Evolutionary conservation across 2,329 filamentous ascomycete species (phyloP), one percentile per base, ranked within the genome.

Genomic region (Claviceps sp.): DNA sequence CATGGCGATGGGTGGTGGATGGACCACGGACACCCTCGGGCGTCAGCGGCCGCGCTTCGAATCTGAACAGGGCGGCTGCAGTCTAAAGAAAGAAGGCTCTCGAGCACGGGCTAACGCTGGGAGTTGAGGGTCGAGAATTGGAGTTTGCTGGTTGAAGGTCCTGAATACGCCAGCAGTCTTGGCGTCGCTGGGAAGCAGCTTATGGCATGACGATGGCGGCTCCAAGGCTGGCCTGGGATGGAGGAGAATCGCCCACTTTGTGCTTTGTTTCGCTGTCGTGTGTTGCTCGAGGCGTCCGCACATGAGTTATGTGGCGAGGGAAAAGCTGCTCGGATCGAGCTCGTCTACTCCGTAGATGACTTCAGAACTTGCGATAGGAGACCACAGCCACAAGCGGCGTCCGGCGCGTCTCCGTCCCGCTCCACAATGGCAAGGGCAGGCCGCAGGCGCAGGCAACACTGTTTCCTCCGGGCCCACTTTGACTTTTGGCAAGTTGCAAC

Each of bases 191-290:
- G 46, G n/a, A 37, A 50, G 41, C 43, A 45, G 37, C 38, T 30
- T 46, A 45, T 49, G 41, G 34, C 47, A 46, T 49, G 41, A 41
- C 51, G 51, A 45, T 50, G 47, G 26, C 17, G 16, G 48, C 40
- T 50, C 40, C 5, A 43, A 14, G 14, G 37, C n/a, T 4, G 26
- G 7, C 24, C 14, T 7, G 41, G 16, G 14, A 16, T 19, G 16
- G 2, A 30, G 14, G 42, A 16, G 6, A 24, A 3, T 30, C 19
- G 37, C 19, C 30, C 24, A 13, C 17, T 17, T 37, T 24, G 19
- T 34, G 24, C 3, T 11, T 43, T 41, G 11, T 26, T 45, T 2
- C 5, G 30, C 41, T 43, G 30, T 11, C 30, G 30, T 34, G 10
- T 24, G 41, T 24, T 24, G 11, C 16, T 16, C 8, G 41, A 24